Base-by-base conservation (phyloP, 495 filamentous ascomycete genomes). In the Tuber aestivum region DNA sequence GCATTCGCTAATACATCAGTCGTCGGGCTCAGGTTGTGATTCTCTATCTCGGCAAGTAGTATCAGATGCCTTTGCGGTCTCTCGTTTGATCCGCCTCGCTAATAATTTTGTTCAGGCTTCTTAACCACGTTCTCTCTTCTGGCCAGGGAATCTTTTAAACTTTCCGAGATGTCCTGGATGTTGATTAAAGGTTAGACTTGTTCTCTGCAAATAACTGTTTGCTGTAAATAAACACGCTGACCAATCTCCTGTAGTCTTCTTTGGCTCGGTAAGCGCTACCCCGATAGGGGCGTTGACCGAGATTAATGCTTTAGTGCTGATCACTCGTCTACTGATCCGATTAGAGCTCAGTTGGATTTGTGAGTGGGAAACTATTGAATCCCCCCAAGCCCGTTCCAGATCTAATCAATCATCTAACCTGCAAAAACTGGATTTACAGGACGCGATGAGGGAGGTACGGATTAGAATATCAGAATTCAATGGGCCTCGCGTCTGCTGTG, bases 71-170 rank as follows among this genome's bases (percentile, higher is more conserved):
- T 74, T 74, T 45, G 45, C 27, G 44, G 40, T 71, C 61, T 77
- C 65, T 73, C 74, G 70, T 75, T 20, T 77, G 70, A 74, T 80
- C n/a, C 48, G 75, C 77, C 77, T 37, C 79, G 87, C 74, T 75
- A 79, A 65, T 65, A 76, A 73, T 79, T 73, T 79, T 70, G 72
- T 72, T 70, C 78, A 92, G 94, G 94, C 75, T 98, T 97, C 85
- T 85, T 97, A 41, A 97, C 95, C 0, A 97, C 94, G 0, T 97
- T 97, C 82, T 91, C 92, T 1, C 89, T 97, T 76, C 89, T 98
- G 74, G 94, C 92, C 38, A 88, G 95, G 78, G 92, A 94, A 78
- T 84, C 86, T 21, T 93, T 92, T 80, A 89, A 89, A 35, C 87
- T 92, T n/a, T 82, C 85, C 12, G 85, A 93, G 77, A 97, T 97